Percentiles rank a stretch among this genome's conserved stretches.
These are phyloP conservation scores for Oryza nivara DNA, from an alignment of 176 grass and related monocot species.

Conservation along the genomic window DNA sequence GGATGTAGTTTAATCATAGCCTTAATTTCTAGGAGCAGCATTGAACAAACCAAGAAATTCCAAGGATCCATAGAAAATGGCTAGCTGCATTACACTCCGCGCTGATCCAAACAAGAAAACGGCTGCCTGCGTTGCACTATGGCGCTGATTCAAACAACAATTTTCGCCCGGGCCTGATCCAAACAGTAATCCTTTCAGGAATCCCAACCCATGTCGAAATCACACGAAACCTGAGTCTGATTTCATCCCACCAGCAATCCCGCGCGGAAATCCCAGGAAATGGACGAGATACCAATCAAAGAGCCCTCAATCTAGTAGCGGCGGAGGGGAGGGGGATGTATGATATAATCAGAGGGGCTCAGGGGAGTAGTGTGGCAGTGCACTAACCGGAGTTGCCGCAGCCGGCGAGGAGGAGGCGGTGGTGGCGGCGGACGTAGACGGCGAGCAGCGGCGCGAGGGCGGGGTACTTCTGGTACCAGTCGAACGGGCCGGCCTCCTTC, in stretches of 20 bases:
- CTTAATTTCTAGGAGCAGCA: not conserved
- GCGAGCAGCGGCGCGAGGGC: constrained; percentile 78
- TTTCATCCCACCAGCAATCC: not conserved
- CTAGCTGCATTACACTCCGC: too few species aligned
- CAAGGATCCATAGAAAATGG: not conserved
- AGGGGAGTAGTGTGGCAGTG: not conserved
- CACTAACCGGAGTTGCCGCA: constrained; percentile 90
- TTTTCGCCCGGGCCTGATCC: too few species aligned
- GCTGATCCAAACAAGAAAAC: not conserved
- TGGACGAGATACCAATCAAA: not conserved
- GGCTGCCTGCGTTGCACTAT: not conserved
- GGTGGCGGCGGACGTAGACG: constrained; percentile 56
- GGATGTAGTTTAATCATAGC: not conserved
- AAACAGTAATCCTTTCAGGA: not conserved
- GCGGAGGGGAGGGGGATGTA: too few species aligned
- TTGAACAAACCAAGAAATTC: not conserved
- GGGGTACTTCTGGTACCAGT: constrained; percentile 97
- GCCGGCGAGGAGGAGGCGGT: constrained; percentile 79
- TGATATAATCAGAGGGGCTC: too few species aligned
- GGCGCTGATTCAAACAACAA: not conserved
- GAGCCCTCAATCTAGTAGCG: not conserved
- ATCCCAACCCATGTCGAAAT: not conserved
- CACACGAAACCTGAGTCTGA: not conserved
- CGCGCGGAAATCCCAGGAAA: not conserved
- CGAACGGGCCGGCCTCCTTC: constrained; percentile 74